Evolutionary conservation across 768 basidiomycete genomes (phyloP), one percentile per base, ranked within the genome.

Genomic region (Candolleomyces efflorescens): DNA sequence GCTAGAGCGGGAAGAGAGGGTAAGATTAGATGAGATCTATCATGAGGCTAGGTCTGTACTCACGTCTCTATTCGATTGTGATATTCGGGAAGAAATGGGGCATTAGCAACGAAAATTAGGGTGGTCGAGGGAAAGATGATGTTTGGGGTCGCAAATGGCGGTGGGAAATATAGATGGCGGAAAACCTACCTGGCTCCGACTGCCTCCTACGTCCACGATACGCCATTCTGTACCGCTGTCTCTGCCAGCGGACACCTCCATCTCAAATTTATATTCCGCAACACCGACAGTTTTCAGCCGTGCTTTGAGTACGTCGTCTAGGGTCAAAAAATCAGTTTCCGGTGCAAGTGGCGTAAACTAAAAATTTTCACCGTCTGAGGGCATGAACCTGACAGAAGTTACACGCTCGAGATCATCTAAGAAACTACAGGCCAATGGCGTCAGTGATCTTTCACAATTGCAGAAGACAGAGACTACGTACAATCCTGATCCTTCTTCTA

Each of bases 401-500:
- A 91, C 81, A 36, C 90, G 79, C 54, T 82, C 80, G 12, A 92
- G 67, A 51, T 83, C 83, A 61, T 92, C 82, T 57, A 91, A 68
- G 69, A 87, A 92, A 68, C 90, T 92, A 56, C 36, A 32, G 55
- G 20, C 36, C 50, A 44, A 59, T 55, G 24, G 55, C 7, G 57
- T 51, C 48, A 59, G 54, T 53, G 55, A 0, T 18, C 10, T 22
- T 20, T 51, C 38, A 15, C 27, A 47, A 23, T 9, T 37, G 58
- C 37, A n/a, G 23, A 5, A 82, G 87, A 49, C 7, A 23, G 20
- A 56, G 47, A 26, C 23, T 7, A 58, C 58, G 36, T 49, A 59
- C 89, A 90, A 92, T 38, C 89, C 89, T 60, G 85, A 83, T 62
- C 77, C 76, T 64, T 92, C 89, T 65, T 90, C 86, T 17, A 89